Evolutionary conservation across 2,329 filamentous ascomycete genomes (phyloP).

Genomic region (Aspergillus chevalieri): DNA sequence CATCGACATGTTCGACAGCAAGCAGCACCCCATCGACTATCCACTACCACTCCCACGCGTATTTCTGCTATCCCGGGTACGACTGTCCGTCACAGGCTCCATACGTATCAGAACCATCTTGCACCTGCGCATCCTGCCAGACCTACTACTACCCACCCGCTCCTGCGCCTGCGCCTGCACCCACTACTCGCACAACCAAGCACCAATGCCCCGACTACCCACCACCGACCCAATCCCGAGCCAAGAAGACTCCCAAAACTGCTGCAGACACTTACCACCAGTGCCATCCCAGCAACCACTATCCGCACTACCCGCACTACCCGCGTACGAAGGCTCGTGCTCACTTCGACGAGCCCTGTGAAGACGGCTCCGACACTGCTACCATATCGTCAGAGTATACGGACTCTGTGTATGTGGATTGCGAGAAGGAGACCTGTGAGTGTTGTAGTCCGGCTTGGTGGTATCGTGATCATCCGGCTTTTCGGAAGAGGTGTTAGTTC

Average conservation of each 20-base stretch:
- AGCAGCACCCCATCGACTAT: background rate
- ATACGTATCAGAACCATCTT: background rate
- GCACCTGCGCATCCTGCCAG: background rate
- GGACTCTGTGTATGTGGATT: background rate
- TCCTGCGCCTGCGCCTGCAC: too few species aligned
- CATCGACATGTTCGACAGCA: background rate
- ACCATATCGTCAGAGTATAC: background rate
- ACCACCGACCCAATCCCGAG: too few species aligned
- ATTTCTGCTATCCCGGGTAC: background rate
- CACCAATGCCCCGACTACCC: too few species aligned
- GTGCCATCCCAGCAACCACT: too few species aligned
- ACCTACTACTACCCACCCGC: background rate
- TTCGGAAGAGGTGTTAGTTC: too few species aligned
- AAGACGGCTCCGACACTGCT: background rate
- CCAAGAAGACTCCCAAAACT: too few species aligned
- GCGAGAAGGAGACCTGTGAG: constrained; percentile 1
- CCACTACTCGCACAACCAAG: too few species aligned
- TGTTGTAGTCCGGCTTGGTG: background rate
- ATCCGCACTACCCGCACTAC: too few species aligned
- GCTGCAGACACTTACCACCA: too few species aligned
- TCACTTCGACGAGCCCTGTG: background rate
- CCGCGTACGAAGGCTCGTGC: too few species aligned
- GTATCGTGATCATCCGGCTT: background rate
- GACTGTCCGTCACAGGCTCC: background rate
- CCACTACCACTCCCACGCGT: background rate